Evolutionary conservation across 768 basidiomycete genomes (phyloP).

Genomic region (Kockovaella imperatae): DNA sequence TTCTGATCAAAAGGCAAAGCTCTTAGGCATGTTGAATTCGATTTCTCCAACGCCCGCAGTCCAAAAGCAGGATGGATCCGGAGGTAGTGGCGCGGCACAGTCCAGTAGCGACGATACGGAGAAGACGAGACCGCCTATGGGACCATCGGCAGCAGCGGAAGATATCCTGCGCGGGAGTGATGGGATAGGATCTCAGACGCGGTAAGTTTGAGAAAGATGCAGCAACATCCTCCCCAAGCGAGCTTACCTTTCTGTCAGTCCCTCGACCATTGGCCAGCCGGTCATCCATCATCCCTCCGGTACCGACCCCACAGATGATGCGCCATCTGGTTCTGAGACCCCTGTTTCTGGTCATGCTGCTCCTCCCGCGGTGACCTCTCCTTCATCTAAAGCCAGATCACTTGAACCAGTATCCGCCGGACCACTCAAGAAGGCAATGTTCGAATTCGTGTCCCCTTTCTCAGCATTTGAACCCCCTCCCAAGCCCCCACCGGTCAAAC

Average conservation of each 20-base stretch:
- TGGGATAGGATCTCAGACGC: no score
- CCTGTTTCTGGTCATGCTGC: neutral
- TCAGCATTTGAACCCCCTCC: constrained; percentile 27
- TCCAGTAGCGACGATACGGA: neutral
- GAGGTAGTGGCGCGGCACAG: neutral
- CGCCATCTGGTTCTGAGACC: neutral
- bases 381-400: neutral
- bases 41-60: neutral
- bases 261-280: no score
- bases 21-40: constrained; percentile 28
- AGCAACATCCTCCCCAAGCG: no score
- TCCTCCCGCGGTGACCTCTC: no score
- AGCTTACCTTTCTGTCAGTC: no score
- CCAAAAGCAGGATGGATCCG: neutral
- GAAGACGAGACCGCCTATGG: neutral
- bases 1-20: constrained; percentile 1
- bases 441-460: constrained; percentile 39
- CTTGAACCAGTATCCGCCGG: constrained; percentile 3
- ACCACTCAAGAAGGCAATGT: constrained; percentile 20
- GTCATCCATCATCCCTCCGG: constrained; percentile 11
- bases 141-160: neutral
- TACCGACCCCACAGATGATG: neutral
- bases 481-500: neutral
- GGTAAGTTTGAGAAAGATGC: no score
- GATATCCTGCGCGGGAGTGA: no score